These are phyloP conservation scores for Inga leiocalycina DNA, from an alignment of 306 rosid genomes.

Conservation along the genomic window DNA sequence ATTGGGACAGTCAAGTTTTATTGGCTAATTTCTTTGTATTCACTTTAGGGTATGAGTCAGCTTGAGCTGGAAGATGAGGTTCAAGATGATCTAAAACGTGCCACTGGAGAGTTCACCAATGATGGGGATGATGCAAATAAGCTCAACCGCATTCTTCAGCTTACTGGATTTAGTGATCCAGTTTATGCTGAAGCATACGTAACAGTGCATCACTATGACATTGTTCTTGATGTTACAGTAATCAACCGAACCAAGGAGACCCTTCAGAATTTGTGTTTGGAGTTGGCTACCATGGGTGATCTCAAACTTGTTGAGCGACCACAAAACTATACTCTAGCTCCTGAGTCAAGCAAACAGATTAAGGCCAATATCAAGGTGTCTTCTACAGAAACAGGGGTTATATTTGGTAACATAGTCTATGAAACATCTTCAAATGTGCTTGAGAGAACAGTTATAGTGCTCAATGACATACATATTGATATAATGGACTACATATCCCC, in stretches of 20 bases:
- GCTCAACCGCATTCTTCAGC: conserved; percentile 98
- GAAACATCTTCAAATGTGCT: conserved; percentile 92
- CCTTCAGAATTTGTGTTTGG: conserved; percentile 97
- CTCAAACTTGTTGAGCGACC: conserved; percentile 99
- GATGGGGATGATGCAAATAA: conserved; percentile 89
- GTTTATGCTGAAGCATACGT: conserved; percentile 99
- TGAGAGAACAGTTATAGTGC: conserved; percentile 92
- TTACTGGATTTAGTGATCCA: conserved; percentile 98
- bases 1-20: conserved; percentile 13
- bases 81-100: conserved; percentile 98
- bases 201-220: conserved; percentile 95
- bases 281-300: conserved; percentile 99
- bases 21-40: conserved; percentile 26
- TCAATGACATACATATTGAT: conserved; percentile 98
- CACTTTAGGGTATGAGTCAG: conserved; percentile 94
- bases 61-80: conserved; percentile 99
- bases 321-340: conserved; percentile 95
- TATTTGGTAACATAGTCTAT: conserved; percentile 94
- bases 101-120: conserved; percentile 96
- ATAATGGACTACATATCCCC: conserved; percentile 99
- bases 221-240: conserved; percentile 95
- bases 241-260: conserved; percentile 97
- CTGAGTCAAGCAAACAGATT: conserved; percentile 94
- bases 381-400: conserved; percentile 96
- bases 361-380: conserved; percentile 99